These are phyloP conservation scores for Termitomyces sp. DNA, from an alignment of 768 basidiomycete species.

Conservation along the genomic window DNA sequence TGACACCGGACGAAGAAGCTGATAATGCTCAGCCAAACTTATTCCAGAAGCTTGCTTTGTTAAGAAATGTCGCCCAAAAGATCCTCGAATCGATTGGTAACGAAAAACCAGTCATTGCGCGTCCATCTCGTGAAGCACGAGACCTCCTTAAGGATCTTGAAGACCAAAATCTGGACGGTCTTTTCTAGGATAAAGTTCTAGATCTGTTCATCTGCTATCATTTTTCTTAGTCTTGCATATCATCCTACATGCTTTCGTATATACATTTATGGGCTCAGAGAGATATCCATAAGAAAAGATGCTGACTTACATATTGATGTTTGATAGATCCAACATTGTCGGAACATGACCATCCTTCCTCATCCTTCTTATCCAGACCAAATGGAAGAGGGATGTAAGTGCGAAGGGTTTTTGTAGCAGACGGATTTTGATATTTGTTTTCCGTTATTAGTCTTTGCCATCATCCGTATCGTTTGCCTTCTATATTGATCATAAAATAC, in stretches of 20 bases:
- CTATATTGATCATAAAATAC: no score
- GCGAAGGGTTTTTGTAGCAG: no score
- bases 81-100: slow-evolving; percentile 60
- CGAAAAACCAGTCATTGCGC: slow-evolving; percentile 65
- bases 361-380: no score
- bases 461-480: no score
- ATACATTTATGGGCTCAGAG: not conserved
- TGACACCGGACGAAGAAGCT: slow-evolving; percentile 45
- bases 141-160: slow-evolving; percentile 54
- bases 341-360: no score
- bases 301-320: no score
- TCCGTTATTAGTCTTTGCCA: no score
- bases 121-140: slow-evolving; percentile 79
- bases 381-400: no score
- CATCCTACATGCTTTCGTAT: not conserved
- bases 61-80: slow-evolving; percentile 67
- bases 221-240: not conserved
- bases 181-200: slow-evolving; percentile 28
- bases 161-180: slow-evolving; percentile 36
- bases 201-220: not conserved
- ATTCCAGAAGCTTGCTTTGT: slow-evolving; percentile 59
- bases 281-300: no score
- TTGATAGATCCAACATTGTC: no score
- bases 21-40: slow-evolving; percentile 34
- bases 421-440: no score